A percentile compares a stretch with the other conserved stretches of the same genome.
These are phyloP conservation scores for Torulaspora franciscae DNA, from an alignment of 805 yeast species.

Conservation along the genomic window DNA sequence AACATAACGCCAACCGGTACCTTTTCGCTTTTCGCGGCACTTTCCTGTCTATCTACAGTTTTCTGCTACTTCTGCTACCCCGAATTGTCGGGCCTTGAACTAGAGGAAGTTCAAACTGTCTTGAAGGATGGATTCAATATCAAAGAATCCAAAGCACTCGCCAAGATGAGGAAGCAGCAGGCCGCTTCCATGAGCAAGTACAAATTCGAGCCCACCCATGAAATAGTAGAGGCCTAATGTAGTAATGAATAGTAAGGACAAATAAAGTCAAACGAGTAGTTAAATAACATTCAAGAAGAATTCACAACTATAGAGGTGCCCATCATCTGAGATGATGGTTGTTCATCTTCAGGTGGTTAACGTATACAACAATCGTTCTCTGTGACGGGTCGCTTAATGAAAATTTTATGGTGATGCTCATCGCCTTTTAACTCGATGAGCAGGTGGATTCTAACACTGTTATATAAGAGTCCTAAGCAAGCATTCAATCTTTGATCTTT, in stretches of 20 bases:
- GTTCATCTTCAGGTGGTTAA: background rate
- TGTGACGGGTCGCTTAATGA: slow-evolving; percentile 2
- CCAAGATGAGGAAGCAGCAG: slow-evolving; percentile 42
- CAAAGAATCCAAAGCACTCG: slow-evolving; percentile 53
- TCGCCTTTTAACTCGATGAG: slow-evolving; percentile 2
- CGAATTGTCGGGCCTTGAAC: slow-evolving; percentile 81
- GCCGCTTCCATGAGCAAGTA: slow-evolving; percentile 14
- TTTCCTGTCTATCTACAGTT: slow-evolving; percentile 65
- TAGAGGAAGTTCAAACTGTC: slow-evolving; percentile 85
- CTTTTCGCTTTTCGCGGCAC: slow-evolving; percentile 81
- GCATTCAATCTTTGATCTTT: background rate
- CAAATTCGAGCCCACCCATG: slow-evolving; percentile 13
- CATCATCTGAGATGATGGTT: background rate
- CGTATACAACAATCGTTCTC: background rate
- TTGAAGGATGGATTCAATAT: slow-evolving; percentile 84
- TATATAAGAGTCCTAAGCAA: background rate
- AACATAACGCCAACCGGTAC: slow-evolving; percentile 95
- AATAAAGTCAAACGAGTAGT: background rate
- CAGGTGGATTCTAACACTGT: background rate
- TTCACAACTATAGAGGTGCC: background rate
- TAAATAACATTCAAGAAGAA: background rate
- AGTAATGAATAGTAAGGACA: background rate
- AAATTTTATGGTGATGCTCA: slow-evolving; percentile 15
- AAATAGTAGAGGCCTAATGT: slow-evolving; percentile 10
- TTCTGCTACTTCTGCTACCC: slow-evolving; percentile 85